These are phyloP conservation scores for Aspergillus brunneoviolaceus DNA, from an alignment of 2,329 filamentous ascomycete species.

Conservation along the genomic window DNA sequence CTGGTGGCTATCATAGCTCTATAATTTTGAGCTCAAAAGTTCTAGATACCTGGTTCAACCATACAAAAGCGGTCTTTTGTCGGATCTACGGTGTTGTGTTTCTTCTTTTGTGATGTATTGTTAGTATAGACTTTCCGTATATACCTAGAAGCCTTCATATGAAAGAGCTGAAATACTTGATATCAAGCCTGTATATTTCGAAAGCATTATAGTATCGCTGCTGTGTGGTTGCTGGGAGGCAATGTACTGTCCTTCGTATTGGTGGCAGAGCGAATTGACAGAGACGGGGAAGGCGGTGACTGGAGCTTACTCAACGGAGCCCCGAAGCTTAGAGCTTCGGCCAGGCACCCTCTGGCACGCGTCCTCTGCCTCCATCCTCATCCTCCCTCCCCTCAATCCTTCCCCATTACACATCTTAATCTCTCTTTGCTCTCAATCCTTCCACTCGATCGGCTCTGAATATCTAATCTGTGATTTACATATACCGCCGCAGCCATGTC, in stretches of 20 bases:
- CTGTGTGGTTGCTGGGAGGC: neutral
- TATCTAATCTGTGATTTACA: constrained; percentile 15
- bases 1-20: neutral
- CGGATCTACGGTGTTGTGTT: neutral
- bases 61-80: constrained; percentile 9
- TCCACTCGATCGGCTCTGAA: constrained; percentile 4
- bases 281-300: constrained; percentile 34
- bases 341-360: constrained; percentile 40
- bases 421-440: constrained; percentile 8
- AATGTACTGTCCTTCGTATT: too few relatives aligned
- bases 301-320: constrained; percentile 28
- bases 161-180: neutral
- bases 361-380: constrained; percentile 26
- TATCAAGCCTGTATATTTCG: too few relatives aligned
- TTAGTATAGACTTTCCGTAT: neutral
- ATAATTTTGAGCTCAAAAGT: constrained; percentile 13
- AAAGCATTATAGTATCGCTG: neutral
- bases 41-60: constrained; percentile 16
- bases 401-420: constrained; percentile 14
- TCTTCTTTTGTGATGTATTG: neutral
- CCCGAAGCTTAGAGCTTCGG: constrained; percentile 33
- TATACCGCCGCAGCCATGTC: constrained; percentile 40
- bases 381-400: constrained; percentile 22
- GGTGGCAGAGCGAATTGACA: neutral
- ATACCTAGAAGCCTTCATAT: neutral